Evolutionary conservation across 306 rosid species (phyloP), one percentile per base, ranked within the genome.

Genomic region (Acmispon strigosus): DNA sequence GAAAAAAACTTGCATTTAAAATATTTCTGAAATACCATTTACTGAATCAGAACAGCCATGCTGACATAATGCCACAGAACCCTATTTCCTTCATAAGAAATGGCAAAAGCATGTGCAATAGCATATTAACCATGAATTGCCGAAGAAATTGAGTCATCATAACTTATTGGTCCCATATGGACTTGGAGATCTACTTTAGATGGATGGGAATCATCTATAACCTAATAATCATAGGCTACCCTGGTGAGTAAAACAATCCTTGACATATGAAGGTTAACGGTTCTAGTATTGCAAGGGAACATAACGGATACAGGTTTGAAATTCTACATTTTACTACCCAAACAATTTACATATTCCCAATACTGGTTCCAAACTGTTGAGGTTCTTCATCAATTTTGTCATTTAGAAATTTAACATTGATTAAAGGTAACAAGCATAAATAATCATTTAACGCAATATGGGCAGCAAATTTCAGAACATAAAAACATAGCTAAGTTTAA

Each of bases 1-100:
- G 36, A 59, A 69, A 56, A 42, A 44, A 72, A 51, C 50, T 61
- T 57, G 34, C 29, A 14, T 57, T 72, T 69, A 65, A 36, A 65
- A 27, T 44, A 65, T 13, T 39, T 43, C 16, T 61, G 70, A 18
- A 69, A 6, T 22, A 34, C 56, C 45, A 47, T 45, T 62, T 32
- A 6, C 52, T 12, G 32, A 55, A 75, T 37, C 45, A 70, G 22
- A 59, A 61, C 8, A 39, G 4, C 6, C 0, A 57, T 14, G 54
- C 53, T 39, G 14, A 43, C 41, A 20, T 18, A 56, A n/a, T 13
- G 45, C 29, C 52, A 66, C 18, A 37, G 50, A 4, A 44, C 32
- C 69, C 62, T 20, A 54, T 8, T 32, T 68, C 42, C 10, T 17
- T 64, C 68, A 37, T 10, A 55, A 41, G 59, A 41, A 59, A 44